These are phyloP conservation scores for Boehmeria nivea DNA, from an alignment of 306 rosid genomes.

Conservation along the genomic window DNA sequence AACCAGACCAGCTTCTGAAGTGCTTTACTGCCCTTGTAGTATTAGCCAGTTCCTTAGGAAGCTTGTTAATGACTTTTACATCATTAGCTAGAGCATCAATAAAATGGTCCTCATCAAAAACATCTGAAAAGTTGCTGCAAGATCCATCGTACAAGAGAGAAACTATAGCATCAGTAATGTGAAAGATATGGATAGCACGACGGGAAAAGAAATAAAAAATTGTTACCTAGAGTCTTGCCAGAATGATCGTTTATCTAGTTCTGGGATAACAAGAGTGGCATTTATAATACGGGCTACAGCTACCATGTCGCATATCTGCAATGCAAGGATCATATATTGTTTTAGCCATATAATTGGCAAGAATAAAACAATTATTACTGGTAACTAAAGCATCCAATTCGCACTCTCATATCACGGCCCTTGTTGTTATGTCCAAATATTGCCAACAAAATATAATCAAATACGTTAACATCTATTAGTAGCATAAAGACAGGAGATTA, in stretches of 20 bases:
- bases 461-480: too few species aligned
- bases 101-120: constrained; percentile 80
- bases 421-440: too few species aligned
- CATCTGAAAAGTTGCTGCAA: constrained; percentile 78
- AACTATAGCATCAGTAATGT: constrained; percentile 16
- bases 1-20: constrained; percentile 90
- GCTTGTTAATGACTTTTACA: constrained; percentile 62
- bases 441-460: too few species aligned
- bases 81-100: constrained; percentile 68
- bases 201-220: constrained; percentile 13
- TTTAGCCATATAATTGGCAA: constrained; percentile 22
- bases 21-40: constrained; percentile 50
- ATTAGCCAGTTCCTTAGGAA: constrained; percentile 49
- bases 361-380: too few species aligned
- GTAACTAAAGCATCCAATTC: too few species aligned
- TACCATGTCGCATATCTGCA: constrained; percentile 98
- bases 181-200: background rate
- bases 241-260: constrained; percentile 82
- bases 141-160: constrained; percentile 19
- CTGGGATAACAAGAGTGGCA: constrained; percentile 93
- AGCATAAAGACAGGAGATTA: too few species aligned
- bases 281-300: constrained; percentile 87
- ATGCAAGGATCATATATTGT: constrained; percentile 15
- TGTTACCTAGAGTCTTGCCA: constrained; percentile 84
- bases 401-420: too few species aligned